Evolutionary conservation across 2,329 filamentous ascomycete genomes (phyloP).

Genomic region (Aspergillus hiratsukae): DNA sequence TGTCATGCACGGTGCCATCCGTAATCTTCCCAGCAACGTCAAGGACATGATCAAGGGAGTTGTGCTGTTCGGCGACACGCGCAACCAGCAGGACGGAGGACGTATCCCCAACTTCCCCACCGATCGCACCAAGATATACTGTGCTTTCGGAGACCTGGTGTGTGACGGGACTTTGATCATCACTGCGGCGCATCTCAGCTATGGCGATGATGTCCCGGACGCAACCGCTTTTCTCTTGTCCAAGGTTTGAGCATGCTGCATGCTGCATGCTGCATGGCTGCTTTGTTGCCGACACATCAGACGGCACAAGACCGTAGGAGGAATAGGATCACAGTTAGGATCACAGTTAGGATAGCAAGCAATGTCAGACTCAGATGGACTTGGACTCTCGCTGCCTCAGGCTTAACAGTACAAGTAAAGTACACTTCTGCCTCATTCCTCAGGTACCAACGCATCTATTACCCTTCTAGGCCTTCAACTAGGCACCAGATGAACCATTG

Average conservation of each 20-base stretch:
- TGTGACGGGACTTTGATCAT: conserved; percentile 15
- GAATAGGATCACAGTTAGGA: background rate
- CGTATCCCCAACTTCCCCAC: conserved; percentile 16
- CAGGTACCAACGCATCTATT: background rate
- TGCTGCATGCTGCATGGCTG: too few species aligned
- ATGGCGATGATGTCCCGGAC: conserved; percentile 7
- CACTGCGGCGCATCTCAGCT: conserved; percentile 14
- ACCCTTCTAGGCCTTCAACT: background rate
- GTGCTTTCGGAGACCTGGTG: conserved; percentile 15
- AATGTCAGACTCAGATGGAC: background rate
- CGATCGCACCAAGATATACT: conserved; percentile 16
- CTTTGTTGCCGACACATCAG: background rate
- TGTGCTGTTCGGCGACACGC: conserved; percentile 39
- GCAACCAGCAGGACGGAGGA: conserved; percentile 15
- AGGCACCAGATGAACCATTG: background rate
- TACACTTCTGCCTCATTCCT: background rate
- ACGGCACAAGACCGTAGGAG: background rate
- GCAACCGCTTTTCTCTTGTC: conserved; percentile 11
- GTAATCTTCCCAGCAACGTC: conserved; percentile 24
- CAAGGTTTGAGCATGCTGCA: background rate
- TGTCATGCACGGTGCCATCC: conserved; percentile 39
- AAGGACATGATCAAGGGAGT: conserved; percentile 34
- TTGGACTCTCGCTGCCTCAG: background rate
- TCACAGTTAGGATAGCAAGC: background rate
- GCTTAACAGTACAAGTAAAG: background rate